phyloP scores from a whole-genome alignment of 2,329 filamentous ascomycete species.

The Aspergillus pseudonomiae region DNA sequence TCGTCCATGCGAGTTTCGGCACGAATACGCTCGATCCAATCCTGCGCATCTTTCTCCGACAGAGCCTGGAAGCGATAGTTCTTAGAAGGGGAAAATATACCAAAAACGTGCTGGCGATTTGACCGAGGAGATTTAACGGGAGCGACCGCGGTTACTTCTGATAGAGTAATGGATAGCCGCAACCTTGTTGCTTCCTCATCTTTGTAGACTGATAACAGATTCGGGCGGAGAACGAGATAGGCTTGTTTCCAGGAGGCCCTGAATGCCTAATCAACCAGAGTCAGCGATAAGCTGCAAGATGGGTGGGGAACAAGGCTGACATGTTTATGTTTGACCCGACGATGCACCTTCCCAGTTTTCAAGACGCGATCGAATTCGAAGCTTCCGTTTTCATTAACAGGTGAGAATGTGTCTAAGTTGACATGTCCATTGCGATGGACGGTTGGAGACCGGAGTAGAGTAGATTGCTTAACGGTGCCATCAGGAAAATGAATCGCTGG shows the following conservation, averaged over 20 bases:
- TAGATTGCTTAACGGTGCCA: conserved; percentile 24
- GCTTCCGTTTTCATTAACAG: conserved; percentile 91
- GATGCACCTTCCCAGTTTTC: conserved; percentile 83
- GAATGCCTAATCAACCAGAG: conserved; percentile 36
- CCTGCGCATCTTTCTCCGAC: conserved; percentile 72
- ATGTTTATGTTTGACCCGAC: conserved; percentile 93
- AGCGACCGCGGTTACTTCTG: conserved; percentile 88
- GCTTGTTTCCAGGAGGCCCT: conserved; percentile 84
- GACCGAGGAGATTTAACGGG: conserved; percentile 87
- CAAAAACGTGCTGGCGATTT: conserved; percentile 84
- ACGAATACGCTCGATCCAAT: conserved; percentile 84
- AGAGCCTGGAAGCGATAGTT: conserved; percentile 88
- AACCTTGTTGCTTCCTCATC: conserved; percentile 87
- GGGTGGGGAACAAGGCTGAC: conserved; percentile 47
- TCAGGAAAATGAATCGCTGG: conserved; percentile 33
- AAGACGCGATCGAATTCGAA: conserved; percentile 95
- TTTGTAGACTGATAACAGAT: conserved; percentile 90
- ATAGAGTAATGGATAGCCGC: conserved; percentile 82
- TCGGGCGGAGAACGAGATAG: conserved; percentile 87
- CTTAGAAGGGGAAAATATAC: conserved; percentile 84
- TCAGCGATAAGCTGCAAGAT: conserved; percentile 16
- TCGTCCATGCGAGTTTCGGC: conserved; percentile 81
- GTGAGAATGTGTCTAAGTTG: conserved; percentile 70
- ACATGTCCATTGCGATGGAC: conserved; percentile 50
- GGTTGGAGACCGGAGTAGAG: conserved; percentile 24